Evolutionary conservation across 2,329 filamentous ascomycete species (phyloP).

Genomic region (Paraphaeosphaeria sporulosa): DNA sequence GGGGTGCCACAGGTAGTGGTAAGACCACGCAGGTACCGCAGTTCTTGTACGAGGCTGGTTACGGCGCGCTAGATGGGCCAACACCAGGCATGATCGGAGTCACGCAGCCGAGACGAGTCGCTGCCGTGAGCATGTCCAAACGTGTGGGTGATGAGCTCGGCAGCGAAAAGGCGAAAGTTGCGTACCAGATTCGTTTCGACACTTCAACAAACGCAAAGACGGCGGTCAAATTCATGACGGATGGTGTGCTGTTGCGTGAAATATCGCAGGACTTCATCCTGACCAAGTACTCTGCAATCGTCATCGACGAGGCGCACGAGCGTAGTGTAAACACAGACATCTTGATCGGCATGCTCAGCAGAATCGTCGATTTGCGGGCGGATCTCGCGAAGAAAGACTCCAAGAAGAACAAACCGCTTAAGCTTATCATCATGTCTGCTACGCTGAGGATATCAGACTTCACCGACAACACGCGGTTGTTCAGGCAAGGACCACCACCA

Average conservation of each 20-base stretch:
- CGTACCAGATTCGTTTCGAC: constrained; percentile 93
- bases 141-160: constrained; percentile 88
- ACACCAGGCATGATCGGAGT: constrained; percentile 93
- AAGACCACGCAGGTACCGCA: constrained; percentile 98
- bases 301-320: constrained; percentile 97
- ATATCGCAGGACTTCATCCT: constrained; percentile 88
- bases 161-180: constrained; percentile 76
- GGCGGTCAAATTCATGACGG: constrained; percentile 98
- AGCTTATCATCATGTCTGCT: constrained; percentile 97
- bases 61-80: constrained; percentile 77
- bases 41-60: constrained; percentile 93
- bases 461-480: constrained; percentile 81
- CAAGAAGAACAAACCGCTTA: constrained; percentile 74
- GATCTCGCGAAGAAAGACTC: constrained; percentile 77
- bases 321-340: constrained; percentile 98
- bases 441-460: constrained; percentile 92
- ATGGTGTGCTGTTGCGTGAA: constrained; percentile 92
- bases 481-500: constrained; percentile 75
- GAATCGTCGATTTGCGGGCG: constrained; percentile 84
- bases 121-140: constrained; percentile 95
- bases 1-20: constrained; percentile 93
- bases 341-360: constrained; percentile 94
- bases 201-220: constrained; percentile 81
- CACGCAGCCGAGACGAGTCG: constrained; percentile 92
- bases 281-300: constrained; percentile 87